Base-by-base conservation (phyloP, 345 rosid species). In the Hevea brasiliensis region DNA sequence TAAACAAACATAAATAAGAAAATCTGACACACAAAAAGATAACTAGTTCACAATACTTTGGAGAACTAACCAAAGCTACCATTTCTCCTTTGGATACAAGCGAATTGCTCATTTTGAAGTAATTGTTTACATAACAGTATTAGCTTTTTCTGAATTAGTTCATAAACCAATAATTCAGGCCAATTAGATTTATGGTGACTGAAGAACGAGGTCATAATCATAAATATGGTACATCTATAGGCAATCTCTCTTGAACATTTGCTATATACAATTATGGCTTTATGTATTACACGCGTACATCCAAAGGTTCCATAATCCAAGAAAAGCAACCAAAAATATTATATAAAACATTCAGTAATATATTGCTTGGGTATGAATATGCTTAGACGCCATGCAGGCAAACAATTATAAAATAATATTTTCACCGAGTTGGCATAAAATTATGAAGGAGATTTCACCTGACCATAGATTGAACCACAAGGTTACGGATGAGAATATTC, bases 381-480 rank as follows among this genome's bases (percentile, higher is more conserved):
- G 1, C 17, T 2, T 11, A 37, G 5, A 42, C 23, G n/a, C 35
- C 20, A 60, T 29, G 50, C 53, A 20, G 15, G 48, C 4, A 60
- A 18, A 74, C 50, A 26, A 61, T n/a, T 9, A 24, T 21, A n/a
- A 26, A 61, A 13, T 13, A 0, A 4, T 48, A 5, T 45, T 18
- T n/a, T 15, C 7, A 11, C 62, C 35, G n/a, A 67, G 20, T 27
- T 51, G 48, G 65, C 20, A 65, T 29, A 35, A 48, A 58, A 37
- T 27, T 63, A 50, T 73, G 60, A 47, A 42, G 58, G 74, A 74
- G 47, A 70, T 51, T 70, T 84, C 76, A 94, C 98, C 97, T 94
- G 89, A 94, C 94, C 89, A 89, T 88, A 56, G 98, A 94, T 59
- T 90, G 97, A 53, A 94, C 92, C 1, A 88, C 82, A 65, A 94